phyloP scores from a whole-genome alignment of 2,329 filamentous ascomycete species.

The Paraconiothyrium brasiliense region DNA sequence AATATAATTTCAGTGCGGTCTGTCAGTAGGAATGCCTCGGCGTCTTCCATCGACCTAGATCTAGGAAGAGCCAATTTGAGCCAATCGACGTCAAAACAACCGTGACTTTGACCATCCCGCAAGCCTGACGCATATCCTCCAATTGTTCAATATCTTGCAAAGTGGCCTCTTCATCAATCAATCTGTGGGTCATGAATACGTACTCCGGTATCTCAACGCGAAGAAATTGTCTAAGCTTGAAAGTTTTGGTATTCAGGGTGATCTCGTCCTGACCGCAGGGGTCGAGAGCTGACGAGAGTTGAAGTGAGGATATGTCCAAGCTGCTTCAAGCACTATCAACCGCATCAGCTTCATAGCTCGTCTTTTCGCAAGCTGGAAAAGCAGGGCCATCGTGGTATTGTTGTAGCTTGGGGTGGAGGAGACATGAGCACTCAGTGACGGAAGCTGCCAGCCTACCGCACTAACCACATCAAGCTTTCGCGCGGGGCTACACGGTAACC shows the following conservation, averaged over 20 bases:
- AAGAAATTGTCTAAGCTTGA: conserved; percentile 1
- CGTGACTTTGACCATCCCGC: too few species aligned
- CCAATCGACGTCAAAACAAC: too few species aligned
- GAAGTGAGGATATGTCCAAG: background rate
- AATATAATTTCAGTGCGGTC: too few species aligned
- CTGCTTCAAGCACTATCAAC: background rate
- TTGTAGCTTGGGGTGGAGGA: background rate
- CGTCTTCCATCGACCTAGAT: too few species aligned
- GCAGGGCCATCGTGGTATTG: background rate
- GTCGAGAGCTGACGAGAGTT: too few species aligned
- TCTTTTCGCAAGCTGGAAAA: background rate
- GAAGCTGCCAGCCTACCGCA: background rate
- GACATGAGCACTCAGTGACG: background rate
- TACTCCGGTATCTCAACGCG: background rate
- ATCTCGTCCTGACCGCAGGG: background rate
- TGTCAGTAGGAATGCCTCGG: too few species aligned
- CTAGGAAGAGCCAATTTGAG: too few species aligned
- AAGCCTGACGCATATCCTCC: too few species aligned
- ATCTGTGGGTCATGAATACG: conserved; percentile 22
- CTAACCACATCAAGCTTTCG: background rate
- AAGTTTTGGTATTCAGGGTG: conserved; percentile 7
- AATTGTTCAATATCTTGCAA: conserved; percentile 16
- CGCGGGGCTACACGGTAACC: background rate
- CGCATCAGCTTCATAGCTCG: too few species aligned
- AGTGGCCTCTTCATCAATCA: conserved; percentile 19